Evolutionary conservation across 2,329 filamentous ascomycete genomes (phyloP).

Genomic region (Drechslera avenae): DNA sequence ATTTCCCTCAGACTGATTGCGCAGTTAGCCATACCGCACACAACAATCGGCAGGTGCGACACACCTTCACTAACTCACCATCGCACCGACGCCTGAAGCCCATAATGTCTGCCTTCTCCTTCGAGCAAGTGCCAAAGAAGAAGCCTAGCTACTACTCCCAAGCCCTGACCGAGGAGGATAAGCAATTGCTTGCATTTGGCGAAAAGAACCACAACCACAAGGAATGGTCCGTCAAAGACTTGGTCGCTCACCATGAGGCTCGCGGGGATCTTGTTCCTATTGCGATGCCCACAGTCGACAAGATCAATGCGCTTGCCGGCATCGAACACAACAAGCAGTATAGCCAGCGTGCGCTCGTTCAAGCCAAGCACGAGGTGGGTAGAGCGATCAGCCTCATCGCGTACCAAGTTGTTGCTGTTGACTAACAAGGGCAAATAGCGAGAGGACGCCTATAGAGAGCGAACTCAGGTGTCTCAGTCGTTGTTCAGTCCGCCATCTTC

Average conservation of each 20-base stretch:
- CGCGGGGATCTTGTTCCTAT: constrained; percentile 16
- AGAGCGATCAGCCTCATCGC: constrained; percentile 1
- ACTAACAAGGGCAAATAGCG: constrained; percentile 5
- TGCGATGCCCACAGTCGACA: constrained; percentile 11
- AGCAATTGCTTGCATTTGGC: constrained; percentile 19
- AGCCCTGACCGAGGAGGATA: constrained; percentile 24
- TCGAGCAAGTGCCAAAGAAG: not conserved
- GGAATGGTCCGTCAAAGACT: constrained; percentile 18
- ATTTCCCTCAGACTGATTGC: not conserved
- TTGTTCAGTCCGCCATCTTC: constrained; percentile 12
- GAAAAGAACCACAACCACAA: constrained; percentile 28
- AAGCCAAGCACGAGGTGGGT: constrained; percentile 18
- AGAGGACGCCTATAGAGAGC: constrained; percentile 9
- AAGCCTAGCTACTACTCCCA: constrained; percentile 29
- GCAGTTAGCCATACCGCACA: not conserved
- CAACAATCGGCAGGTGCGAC: constrained; percentile 1
- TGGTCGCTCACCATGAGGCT: constrained; percentile 13
- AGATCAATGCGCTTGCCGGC: constrained; percentile 4
- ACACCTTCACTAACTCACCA: not conserved
- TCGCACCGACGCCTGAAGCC: not conserved
- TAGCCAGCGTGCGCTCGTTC: constrained; percentile 6
- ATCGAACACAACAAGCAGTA: constrained; percentile 19
- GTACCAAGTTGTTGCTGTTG: constrained; percentile 5
- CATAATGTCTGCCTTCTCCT: constrained; percentile 2
- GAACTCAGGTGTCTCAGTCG: constrained; percentile 6